Conservation (phyloP, 2,329 filamentous ascomycete genomes). For the Zopfia rhizophila region DNA sequence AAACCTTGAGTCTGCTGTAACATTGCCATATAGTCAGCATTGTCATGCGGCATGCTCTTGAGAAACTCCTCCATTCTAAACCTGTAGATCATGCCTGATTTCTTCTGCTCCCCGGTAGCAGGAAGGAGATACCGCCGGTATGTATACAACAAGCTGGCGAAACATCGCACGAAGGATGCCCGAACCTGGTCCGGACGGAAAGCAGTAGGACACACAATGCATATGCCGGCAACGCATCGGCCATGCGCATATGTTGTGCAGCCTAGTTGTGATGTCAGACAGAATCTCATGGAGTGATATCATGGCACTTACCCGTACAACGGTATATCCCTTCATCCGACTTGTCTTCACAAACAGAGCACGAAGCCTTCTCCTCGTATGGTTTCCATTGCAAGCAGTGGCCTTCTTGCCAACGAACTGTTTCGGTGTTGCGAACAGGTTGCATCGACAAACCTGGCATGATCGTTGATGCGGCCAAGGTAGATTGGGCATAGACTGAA, state of each 20-base stretch:
- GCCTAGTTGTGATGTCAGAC: conserved; percentile 52
- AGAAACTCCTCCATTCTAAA: conserved; percentile 76
- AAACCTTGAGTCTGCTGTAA: conserved; percentile 72
- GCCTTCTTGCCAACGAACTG: conserved; percentile 84
- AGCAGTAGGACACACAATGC: conserved; percentile 72
- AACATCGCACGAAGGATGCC: conserved; percentile 74
- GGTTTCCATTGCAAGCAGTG: conserved; percentile 78
- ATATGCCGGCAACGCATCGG: conserved; percentile 69
- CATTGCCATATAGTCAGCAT: conserved; percentile 70
- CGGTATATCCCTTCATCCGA: conserved; percentile 79
- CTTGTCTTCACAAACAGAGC: conserved; percentile 80
- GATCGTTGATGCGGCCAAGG: conserved; percentile 83
- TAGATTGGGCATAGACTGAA: conserved; percentile 87
- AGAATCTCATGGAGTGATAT: conserved; percentile 3
- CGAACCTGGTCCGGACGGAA: conserved; percentile 74
- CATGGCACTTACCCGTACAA: conserved; percentile 64
- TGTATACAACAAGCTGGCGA: conserved; percentile 75
- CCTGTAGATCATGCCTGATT: conserved; percentile 69
- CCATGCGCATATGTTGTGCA: conserved; percentile 68
- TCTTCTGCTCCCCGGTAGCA: conserved; percentile 69
- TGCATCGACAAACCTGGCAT: conserved; percentile 87
- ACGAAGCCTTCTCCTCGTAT: conserved; percentile 69
- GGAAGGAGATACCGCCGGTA: conserved; percentile 72
- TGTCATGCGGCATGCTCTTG: conserved; percentile 71
- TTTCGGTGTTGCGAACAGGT: conserved; percentile 80